phyloP scores from a whole-genome alignment of 2,329 filamentous ascomycete genomes.

The Rugonectria rugulosa region DNA sequence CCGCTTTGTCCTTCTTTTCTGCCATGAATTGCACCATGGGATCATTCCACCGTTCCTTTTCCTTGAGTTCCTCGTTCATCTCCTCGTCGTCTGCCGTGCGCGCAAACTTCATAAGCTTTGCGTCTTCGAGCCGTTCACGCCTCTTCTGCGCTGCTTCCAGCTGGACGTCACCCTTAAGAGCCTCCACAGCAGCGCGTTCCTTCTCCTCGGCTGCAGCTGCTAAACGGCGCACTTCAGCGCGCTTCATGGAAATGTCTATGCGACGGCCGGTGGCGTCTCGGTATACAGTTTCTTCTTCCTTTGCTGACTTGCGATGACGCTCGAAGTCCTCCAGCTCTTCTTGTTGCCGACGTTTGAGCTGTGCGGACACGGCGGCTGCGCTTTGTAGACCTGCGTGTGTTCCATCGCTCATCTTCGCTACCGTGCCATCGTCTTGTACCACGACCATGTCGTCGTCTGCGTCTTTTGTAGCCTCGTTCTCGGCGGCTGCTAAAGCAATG shows the following conservation, averaged over 20 bases:
- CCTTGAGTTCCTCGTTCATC: constrained; percentile 84
- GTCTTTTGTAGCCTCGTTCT: constrained; percentile 61
- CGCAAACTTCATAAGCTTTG: constrained; percentile 81
- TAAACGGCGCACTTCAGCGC: constrained; percentile 79
- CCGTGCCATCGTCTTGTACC: constrained; percentile 54
- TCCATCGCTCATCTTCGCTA: constrained; percentile 82
- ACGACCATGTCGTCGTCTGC: constrained; percentile 60
- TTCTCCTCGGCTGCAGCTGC: constrained; percentile 75
- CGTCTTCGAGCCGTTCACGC: constrained; percentile 76
- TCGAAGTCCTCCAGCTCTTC: constrained; percentile 66
- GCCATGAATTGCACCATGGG: constrained; percentile 83
- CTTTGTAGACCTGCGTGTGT: constrained; percentile 88
- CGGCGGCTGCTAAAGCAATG: constrained; percentile 74
- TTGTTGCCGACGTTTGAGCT: constrained; percentile 70
- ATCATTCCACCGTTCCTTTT: constrained; percentile 87
- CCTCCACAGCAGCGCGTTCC: constrained; percentile 71
- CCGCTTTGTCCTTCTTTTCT: constrained; percentile 49
- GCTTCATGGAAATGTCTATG: constrained; percentile 90
- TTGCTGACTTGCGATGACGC: constrained; percentile 49
- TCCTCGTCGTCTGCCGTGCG: constrained; percentile 83
- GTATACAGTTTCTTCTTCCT: constrained; percentile 85
- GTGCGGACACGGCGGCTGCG: constrained; percentile 77
- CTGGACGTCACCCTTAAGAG: constrained; percentile 87
- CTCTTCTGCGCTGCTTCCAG: constrained; percentile 69
- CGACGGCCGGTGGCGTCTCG: constrained; percentile 94